Percentiles rank a stretch among this genome's conserved stretches.
Evolutionary conservation across 2,329 filamentous ascomycete species (phyloP).

Genomic region (Diaporthe velutina): DNA sequence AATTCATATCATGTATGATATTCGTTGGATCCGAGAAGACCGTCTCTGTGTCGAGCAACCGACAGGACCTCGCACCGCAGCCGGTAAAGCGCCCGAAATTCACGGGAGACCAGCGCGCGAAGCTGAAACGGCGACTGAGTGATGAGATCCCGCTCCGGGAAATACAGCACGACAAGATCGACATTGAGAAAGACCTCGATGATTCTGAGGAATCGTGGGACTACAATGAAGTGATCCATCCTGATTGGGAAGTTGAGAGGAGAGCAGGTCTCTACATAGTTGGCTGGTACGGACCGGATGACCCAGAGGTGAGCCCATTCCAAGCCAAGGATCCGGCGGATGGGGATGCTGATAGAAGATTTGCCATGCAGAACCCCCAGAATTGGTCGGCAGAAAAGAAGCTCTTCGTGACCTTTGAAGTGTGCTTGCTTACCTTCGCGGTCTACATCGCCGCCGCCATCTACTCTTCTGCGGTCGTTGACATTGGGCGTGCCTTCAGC

Average conservation of each 20-base stretch:
- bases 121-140: not conserved
- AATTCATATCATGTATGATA: constrained; percentile 3
- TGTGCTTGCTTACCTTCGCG: constrained; percentile 62
- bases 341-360: not conserved
- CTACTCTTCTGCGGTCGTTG: constrained; percentile 59
- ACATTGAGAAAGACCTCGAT: not conserved
- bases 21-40: not conserved
- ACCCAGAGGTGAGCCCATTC: constrained; percentile 52
- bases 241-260: constrained; percentile 54
- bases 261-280: constrained; percentile 63
- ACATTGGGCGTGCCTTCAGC: constrained; percentile 65
- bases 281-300: constrained; percentile 63
- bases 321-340: too few species aligned
- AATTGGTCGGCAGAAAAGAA: constrained; percentile 56
- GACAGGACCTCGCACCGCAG: not conserved
- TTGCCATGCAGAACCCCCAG: constrained; percentile 47
- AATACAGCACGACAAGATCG: not conserved
- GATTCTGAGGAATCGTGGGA: not conserved
- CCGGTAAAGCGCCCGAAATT: not conserved
- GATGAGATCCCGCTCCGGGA: not conserved
- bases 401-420: constrained; percentile 46
- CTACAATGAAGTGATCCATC: not conserved
- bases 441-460: constrained; percentile 66
- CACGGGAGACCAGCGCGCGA: not conserved
- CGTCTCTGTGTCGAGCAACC: not conserved